Percentiles rank a stretch among this genome's conserved stretches.
These are phyloP conservation scores for Flammula alnicola DNA, from an alignment of 1,284 basidiomycete species.

Conservation along the genomic window DNA sequence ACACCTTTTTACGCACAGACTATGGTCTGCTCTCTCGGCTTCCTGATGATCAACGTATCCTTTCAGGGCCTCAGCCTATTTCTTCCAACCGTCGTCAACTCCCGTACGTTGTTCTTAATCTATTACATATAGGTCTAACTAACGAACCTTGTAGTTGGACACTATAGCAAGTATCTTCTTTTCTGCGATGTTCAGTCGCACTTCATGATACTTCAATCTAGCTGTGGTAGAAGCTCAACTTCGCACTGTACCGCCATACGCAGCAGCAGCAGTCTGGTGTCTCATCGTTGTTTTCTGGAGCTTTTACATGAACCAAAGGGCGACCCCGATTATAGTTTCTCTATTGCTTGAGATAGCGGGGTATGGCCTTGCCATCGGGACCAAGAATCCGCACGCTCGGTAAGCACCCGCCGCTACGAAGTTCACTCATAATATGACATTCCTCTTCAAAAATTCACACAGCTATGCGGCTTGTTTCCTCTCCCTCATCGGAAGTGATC, in stretches of 20 bases:
- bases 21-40: slow-evolving; percentile 33
- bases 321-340: slow-evolving; percentile 35
- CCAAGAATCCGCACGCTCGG: slow-evolving; percentile 41
- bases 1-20: slow-evolving; percentile 28
- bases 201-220: slow-evolving; percentile 15
- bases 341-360: slow-evolving; percentile 38
- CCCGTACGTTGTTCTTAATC: slow-evolving; percentile 32
- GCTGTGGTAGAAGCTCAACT: slow-evolving; percentile 45
- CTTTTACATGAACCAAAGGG: slow-evolving; percentile 36
- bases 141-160: slow-evolving; percentile 29
- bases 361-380: slow-evolving; percentile 43
- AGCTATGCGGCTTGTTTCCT: slow-evolving; percentile 49
- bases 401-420: slow-evolving; percentile 11
- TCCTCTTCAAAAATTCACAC: background rate
- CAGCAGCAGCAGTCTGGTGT: slow-evolving; percentile 39
- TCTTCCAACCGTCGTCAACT: slow-evolving; percentile 46
- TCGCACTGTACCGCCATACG: slow-evolving; percentile 44
- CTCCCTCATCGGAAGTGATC: slow-evolving; percentile 38
- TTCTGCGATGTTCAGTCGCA: background rate
- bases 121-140: background rate
- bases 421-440: background rate
- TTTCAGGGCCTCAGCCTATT: slow-evolving; percentile 49
- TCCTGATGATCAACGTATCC: slow-evolving; percentile 41
- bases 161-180: slow-evolving; percentile 31
- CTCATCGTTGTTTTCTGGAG: slow-evolving; percentile 35